Base-by-base conservation (phyloP, 306 rosid genomes). In the Amphicarpaea edgeworthii region DNA sequence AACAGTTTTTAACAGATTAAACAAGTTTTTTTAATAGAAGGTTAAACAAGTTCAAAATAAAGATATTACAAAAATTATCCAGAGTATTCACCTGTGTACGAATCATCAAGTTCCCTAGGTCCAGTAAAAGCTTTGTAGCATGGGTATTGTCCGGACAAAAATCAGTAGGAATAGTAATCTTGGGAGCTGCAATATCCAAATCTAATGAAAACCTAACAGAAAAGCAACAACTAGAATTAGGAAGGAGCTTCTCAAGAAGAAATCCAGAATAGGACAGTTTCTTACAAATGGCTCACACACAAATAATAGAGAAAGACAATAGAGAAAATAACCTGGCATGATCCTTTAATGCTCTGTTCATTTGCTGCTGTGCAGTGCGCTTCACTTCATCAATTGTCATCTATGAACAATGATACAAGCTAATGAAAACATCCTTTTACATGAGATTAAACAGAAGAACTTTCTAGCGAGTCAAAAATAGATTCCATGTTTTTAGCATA, bases 131-230 rank as follows among this genome's bases (percentile, higher is more conserved):
- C 79, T 92, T 95, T 53, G 96, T 86, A 14, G 96, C 83, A 89
- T 83, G 91, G 63, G 60, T 67, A 70, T 84, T 84, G 85, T 95
- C 93, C 0, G 96, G 99, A 85, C 82, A 74, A 87, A 92, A 92
- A 65, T 90, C 91, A 17, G 99, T 89, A 74, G 99, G 99, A 82
- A 95, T 89, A 50, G 96, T 90, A 79, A 95, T 90, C 87, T 95
- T 95, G 45, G 99, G 99, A 78, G 99, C 99, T 14, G 99, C 99
- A 78, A 95, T 95, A 76, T 95, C 97, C 85, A 95, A 85, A 85
- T 95, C 91, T 87, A 95, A 70, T 79, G 91, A 81, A 90, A 95
- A 95, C 91, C 99, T 95, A 83, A 60, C 68, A 86, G 55, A 76
- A 41, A 79, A 76, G 16, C 20, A 77, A 51, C 66, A 81, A 73